Conservation (phyloP, 2,329 filamentous ascomycete species). For the Leptographium wingfieldii region DNA sequence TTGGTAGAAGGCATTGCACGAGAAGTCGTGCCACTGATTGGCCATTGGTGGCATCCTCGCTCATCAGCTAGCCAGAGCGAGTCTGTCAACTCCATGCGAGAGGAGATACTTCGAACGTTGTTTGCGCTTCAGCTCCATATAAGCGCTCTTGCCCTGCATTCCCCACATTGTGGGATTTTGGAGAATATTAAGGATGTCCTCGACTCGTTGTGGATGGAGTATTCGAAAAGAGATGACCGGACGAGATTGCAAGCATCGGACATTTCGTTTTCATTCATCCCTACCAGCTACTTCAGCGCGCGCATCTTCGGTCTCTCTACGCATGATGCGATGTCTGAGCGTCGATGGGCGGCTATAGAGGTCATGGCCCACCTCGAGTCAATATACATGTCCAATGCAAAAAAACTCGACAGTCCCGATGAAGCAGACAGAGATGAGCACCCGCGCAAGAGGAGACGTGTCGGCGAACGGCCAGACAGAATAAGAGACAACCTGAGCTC, state of each 20-base stretch:
- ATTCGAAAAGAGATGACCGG: conserved; percentile 56
- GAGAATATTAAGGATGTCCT: conserved; percentile 50
- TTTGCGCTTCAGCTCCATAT: conserved; percentile 53
- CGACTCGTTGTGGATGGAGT: conserved; percentile 65
- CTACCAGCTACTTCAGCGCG: conserved; percentile 32
- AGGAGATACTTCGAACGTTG: conserved; percentile 65
- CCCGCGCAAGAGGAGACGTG: conserved; percentile 39
- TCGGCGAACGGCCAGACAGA: conserved; percentile 29
- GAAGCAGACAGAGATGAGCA: conserved; percentile 25
- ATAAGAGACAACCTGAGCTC: conserved; percentile 36
- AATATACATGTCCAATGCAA: conserved; percentile 22
- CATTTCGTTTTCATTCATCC: conserved; percentile 43
- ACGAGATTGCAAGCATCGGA: conserved; percentile 71
- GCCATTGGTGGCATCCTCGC: conserved; percentile 63
- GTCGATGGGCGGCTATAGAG: conserved; percentile 48
- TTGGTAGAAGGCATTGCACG: conserved; percentile 48
- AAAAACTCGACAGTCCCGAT: conserved; percentile 11
- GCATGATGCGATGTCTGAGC: conserved; percentile 41
- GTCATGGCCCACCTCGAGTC: conserved; percentile 45
- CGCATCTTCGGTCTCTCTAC: conserved; percentile 40
- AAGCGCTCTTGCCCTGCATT: conserved; percentile 38
- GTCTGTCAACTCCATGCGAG: conserved; percentile 45
- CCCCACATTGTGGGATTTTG: conserved; percentile 25
- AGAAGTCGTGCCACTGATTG: conserved; percentile 57
- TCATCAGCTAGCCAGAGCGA: conserved; percentile 44